Base-by-base conservation (phyloP, 2,329 filamentous ascomycete species). In the Talaromyces sp. region DNA sequence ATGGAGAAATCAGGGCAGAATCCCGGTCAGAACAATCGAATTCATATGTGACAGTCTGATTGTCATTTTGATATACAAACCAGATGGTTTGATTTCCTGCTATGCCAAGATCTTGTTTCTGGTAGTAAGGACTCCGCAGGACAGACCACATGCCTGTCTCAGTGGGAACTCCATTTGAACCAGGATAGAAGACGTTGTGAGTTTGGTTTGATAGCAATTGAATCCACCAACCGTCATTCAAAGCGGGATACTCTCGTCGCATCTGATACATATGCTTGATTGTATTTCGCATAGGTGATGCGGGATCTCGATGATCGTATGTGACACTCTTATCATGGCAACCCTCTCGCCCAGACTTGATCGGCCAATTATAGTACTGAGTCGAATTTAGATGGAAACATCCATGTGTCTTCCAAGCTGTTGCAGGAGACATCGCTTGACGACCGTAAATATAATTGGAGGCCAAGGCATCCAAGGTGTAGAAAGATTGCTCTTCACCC, bases 401-500 rank as follows among this genome's bases (percentile, higher is more conserved):
- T 5, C 85, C 85, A 60, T 88, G 85, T 32, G 79, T 76, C 60
- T 85, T 82, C 85, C 85, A 88, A 2, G 84, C 85, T 2, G 79
- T 79, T 2, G 82, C 76, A 2, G 83, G 78, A 8, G 81, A 80
- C 79, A 88, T 86, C 2, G 85, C 72, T 64, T 84, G 82, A 60
- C 85, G 80, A 17, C 85, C 85, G 64, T 83, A 88, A 37, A 88
- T 78, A 63, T 87, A 88, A 62, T 87, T 86, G 52, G 74, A 72
- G 4, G 84, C 84, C 0, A 84, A 86, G 53, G 82, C 86, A 63
- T 88, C 85, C 2, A 87, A 70, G 0, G 86, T 72, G 60, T 87
- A 87, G 55, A 84, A 84, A 0, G 80, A 81, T 68, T 88, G 85
- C 63, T 88, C 85, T 64, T 88, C 85, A 16, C 85, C 85, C 81